Evolutionary conservation across 2,329 filamentous ascomycete species (phyloP).

Genomic region (Nothophaeocryptopus gaeumannii): DNA sequence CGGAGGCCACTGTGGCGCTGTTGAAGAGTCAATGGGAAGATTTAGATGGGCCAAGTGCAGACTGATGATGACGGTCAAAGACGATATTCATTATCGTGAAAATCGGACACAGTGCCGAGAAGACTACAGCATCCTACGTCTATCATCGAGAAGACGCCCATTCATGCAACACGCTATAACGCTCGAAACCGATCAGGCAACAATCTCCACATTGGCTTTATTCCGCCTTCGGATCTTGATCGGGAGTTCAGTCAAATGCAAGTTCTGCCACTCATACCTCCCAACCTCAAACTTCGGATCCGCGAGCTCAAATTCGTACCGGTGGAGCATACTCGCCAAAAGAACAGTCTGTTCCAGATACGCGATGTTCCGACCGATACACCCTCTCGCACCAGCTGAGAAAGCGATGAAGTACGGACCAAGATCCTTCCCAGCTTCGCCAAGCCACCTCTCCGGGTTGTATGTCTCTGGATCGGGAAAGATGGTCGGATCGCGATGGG

Average conservation of each 20-base stretch:
- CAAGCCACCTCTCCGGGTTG: conserved; percentile 21
- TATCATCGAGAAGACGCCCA: no score
- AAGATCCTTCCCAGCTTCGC: conserved; percentile 22
- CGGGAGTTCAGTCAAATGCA: conserved; percentile 38
- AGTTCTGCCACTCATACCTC: conserved; percentile 39
- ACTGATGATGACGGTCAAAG: no score
- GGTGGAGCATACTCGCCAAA: conserved; percentile 32
- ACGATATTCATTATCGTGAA: no score
- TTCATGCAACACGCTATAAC: no score
- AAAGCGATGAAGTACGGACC: conserved; percentile 29
- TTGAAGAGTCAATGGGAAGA: conserved; percentile 24
- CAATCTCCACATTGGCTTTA: background rate
- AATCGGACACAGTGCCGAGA: no score
- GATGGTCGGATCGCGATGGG: conserved; percentile 35
- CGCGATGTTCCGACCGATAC: conserved; percentile 35
- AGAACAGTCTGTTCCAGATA: conserved; percentile 32
- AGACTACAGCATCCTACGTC: no score
- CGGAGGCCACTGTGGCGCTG: conserved; percentile 15
- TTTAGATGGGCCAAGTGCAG: conserved; percentile 14
- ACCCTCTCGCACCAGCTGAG: conserved; percentile 37
- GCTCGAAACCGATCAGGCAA: no score
- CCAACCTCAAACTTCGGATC: conserved; percentile 36
- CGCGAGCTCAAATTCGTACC: conserved; percentile 40
- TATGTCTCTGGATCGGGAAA: conserved; percentile 20
- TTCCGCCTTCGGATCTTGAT: conserved; percentile 39